Conservation (phyloP, 305 asterid genomes). For the Euphrasia arctica region DNA sequence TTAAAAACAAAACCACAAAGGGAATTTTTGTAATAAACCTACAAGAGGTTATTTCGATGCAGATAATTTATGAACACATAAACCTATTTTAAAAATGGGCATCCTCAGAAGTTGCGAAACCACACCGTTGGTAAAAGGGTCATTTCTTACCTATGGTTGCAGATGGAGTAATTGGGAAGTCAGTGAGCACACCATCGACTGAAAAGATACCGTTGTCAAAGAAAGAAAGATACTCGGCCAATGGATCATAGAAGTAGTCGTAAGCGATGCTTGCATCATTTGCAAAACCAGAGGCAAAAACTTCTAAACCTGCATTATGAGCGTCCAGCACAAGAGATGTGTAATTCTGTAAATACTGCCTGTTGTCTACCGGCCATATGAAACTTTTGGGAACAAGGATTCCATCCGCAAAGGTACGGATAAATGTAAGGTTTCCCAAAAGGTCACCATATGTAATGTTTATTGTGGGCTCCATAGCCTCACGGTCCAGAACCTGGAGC, state of each 20-base stretch:
- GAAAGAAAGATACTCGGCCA: conserved; percentile 61
- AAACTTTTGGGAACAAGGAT: conserved; percentile 75
- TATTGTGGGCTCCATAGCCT: conserved; percentile 60
- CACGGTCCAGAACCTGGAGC: conserved; percentile 53
- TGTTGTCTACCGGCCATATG: conserved; percentile 51
- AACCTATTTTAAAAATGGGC: not conserved
- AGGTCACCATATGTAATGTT: conserved; percentile 71
- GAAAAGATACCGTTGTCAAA: conserved; percentile 69
- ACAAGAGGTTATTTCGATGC: too few relatives aligned
- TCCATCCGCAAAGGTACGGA: conserved; percentile 76
- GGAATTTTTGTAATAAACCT: too few relatives aligned
- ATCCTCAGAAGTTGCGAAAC: not conserved
- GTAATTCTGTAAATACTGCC: conserved; percentile 42
- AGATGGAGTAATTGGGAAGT: conserved; percentile 74
- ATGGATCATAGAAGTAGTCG: conserved; percentile 74
- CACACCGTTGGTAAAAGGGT: not conserved
- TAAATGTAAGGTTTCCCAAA: conserved; percentile 54
- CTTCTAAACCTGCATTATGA: conserved; percentile 71
- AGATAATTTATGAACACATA: not conserved
- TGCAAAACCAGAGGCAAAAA: conserved; percentile 66
- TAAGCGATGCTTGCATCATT: conserved; percentile 51
- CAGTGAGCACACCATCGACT: conserved; percentile 86
- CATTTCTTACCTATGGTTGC: conserved; percentile 57
- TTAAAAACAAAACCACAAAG: too few relatives aligned
- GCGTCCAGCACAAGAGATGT: conserved; percentile 66